Base-by-base conservation (phyloP, 2,329 filamentous ascomycete genomes). In the Rhynchosporium graminicola region DNA sequence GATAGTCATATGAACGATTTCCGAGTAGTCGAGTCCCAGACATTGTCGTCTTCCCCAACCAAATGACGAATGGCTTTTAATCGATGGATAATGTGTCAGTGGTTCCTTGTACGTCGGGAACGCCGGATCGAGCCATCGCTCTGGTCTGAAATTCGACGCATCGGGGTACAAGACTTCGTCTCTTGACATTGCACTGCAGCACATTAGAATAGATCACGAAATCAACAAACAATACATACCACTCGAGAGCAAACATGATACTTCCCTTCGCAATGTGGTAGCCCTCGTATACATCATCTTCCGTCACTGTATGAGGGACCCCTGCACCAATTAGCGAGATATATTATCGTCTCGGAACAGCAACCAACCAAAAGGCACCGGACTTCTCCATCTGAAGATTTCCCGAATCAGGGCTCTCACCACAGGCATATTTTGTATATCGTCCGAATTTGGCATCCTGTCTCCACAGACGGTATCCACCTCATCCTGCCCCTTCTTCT, bases 41-140 rank as follows among this genome's bases (percentile, higher is more conserved):
- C 82, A 84, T 15, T 79, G 75, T 20, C 82, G 74, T 12, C 81
- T 76, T 2, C 82, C 82, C 69, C 80, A 84, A 3, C 82, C 81
- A 69, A 84, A 81, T 12, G 47, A 56, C 42, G 79, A 77, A 4
- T 78, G 84, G 47, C 80, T 80, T 65, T 84, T 83, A 72, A 88
- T 80, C 72, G 82, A 85, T n/a, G 86, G 85, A 69, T 84, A 80
- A 38, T 71, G 72, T 0, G 79, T 80, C 46, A 76, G 73, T 31
- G 81, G 78, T 70, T 82, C 80, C 33, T 77, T 77, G 36, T 62
- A 67, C 2, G 65, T 67, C 70, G 73, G 71, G 67, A 79, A 36
- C 73, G 73, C 48, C 74, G 70, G 15, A 67, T 68, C 9, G 1
- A 72, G 61, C 67, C 77, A 83, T 12, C 80, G 73, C 50, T 79